These are phyloP conservation scores for Moelleriella libera DNA, from an alignment of 2,329 filamentous ascomycete genomes.

Conservation along the genomic window DNA sequence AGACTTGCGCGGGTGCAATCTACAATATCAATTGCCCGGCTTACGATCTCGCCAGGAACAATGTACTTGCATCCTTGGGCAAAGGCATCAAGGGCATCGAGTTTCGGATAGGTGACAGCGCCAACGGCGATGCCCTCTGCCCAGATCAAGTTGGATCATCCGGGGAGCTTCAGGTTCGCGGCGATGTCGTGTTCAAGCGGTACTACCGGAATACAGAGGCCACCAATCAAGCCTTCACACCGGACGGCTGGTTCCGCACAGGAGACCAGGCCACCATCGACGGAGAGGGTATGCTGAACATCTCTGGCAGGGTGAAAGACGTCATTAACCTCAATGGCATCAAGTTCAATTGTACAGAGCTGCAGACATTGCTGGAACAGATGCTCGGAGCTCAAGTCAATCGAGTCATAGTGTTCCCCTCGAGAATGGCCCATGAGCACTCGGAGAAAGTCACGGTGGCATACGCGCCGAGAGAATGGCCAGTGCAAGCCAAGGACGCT, in stretches of 20 bases:
- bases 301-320: conserved; percentile 26
- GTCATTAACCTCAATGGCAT: conserved; percentile 31
- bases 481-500: background rate
- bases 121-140: background rate
- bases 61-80: conserved; percentile 24
- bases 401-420: conserved; percentile 22
- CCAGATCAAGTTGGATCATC: background rate
- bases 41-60: conserved; percentile 15
- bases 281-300: conserved; percentile 15
- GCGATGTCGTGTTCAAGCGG: conserved; percentile 44
- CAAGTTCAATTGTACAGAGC: conserved; percentile 21
- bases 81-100: conserved; percentile 20
- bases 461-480: conserved; percentile 11
- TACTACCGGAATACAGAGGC: conserved; percentile 44
- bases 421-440: conserved; percentile 1
- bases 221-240: conserved; percentile 40
- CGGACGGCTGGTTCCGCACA: conserved; percentile 28
- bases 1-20: conserved; percentile 36
- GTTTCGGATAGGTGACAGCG: conserved; percentile 18
- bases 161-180: conserved; percentile 17
- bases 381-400: conserved; percentile 4
- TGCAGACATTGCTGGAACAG: conserved; percentile 24
- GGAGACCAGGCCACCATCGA: conserved; percentile 24
- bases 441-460: conserved; percentile 26
- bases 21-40: conserved; percentile 25